Evolutionary conservation across 2,329 filamentous ascomycete genomes (phyloP).

Genomic region (Alternaria sp.): DNA sequence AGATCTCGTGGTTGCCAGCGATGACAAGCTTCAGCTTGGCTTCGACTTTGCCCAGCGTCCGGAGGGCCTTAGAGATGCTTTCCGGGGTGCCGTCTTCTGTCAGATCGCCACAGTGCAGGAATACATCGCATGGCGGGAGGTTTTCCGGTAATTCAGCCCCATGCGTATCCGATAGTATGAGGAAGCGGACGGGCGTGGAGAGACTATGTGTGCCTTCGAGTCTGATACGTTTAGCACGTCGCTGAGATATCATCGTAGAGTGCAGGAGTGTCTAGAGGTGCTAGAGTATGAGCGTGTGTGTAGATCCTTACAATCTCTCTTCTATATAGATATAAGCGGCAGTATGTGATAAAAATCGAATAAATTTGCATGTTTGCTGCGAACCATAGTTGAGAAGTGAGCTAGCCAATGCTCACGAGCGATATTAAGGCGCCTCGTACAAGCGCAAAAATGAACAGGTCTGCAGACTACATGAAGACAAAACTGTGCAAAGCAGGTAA

Average conservation of each 20-base stretch:
- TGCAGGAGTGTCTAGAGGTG: not conserved
- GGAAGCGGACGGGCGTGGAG: conserved; percentile 28
- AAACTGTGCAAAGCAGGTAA: not conserved
- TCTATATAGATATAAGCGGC: not conserved
- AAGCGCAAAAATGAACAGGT: not conserved
- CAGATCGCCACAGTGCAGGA: conserved; percentile 64
- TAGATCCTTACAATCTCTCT: not conserved
- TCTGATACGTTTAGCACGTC: not conserved
- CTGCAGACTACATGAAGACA: not conserved
- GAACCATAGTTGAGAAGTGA: not conserved
- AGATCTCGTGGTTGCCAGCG: conserved; percentile 67
- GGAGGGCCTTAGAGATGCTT: conserved; percentile 55
- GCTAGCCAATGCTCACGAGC: not conserved
- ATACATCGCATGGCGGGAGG: conserved; percentile 58
- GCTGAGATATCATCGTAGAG: not conserved
- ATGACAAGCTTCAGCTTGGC: conserved; percentile 66
- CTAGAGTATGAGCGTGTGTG: not conserved
- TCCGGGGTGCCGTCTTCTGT: conserved; percentile 56
- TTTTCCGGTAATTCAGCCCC: conserved; percentile 32
- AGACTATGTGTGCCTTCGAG: not conserved
- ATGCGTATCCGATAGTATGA: conserved; percentile 54
- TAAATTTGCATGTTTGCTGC: not conserved
- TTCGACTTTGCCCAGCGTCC: conserved; percentile 54
- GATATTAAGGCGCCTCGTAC: not conserved
- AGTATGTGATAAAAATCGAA: fast-evolving